Evolutionary conservation across 129 eudicot genomes (phyloP).

Genomic region (Helichrysum umbraculigerum): DNA sequence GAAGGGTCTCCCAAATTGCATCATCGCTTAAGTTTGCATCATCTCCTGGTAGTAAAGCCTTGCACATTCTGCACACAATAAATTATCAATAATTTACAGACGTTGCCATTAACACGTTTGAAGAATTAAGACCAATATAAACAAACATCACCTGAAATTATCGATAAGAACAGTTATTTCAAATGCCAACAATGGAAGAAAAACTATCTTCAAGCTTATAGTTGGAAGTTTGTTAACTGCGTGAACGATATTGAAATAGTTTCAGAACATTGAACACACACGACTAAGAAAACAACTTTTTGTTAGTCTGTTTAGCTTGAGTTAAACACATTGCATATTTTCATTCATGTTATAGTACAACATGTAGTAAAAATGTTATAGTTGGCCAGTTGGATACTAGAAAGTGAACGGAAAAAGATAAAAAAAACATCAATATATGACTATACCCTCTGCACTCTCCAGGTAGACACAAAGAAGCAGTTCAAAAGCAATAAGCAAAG

Average conservation of each 20-base stretch:
- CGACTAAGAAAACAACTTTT: too few species aligned
- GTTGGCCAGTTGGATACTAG: neutral
- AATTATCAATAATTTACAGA: neutral
- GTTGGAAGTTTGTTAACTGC: neutral
- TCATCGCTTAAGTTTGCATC: neutral
- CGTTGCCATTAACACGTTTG: neutral
- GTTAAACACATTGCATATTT: too few species aligned
- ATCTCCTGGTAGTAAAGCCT: constrained; percentile 6
- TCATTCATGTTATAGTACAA: too few species aligned
- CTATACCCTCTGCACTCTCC: neutral
- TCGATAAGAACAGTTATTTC: neutral
- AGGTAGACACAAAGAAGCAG: constrained; percentile 1
- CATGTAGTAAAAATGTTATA: too few species aligned
- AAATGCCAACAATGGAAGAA: neutral
- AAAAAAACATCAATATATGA: too few species aligned
- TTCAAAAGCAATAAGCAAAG: constrained; percentile 6
- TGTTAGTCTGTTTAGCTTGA: too few species aligned
- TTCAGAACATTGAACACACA: too few species aligned
- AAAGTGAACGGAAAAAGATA: neutral
- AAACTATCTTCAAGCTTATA: neutral
- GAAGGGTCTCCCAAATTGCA: constrained; percentile 4
- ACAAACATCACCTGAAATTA: neutral
- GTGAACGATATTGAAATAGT: too few species aligned
- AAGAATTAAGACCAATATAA: neutral
- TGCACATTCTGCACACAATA: neutral